Evolutionary conservation across 1,284 basidiomycete genomes (phyloP).

Genomic region (Mycosarcoma maydis): DNA sequence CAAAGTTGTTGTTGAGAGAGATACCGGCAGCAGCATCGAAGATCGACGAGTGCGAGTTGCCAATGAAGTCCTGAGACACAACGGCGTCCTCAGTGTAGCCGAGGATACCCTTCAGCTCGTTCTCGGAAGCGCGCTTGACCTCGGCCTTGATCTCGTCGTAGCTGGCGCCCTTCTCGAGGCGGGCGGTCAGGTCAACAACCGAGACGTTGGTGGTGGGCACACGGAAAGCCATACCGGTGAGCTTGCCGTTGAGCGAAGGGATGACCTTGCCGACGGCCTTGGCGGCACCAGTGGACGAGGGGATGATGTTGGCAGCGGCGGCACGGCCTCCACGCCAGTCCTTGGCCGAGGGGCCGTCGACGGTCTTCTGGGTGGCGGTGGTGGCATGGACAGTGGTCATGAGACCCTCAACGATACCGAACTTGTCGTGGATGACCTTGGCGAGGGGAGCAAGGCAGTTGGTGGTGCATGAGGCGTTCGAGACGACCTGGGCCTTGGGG

Average conservation of each 20-base stretch:
- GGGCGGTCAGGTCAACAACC: slow-evolving; percentile 96
- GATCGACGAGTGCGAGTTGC: slow-evolving; percentile 76
- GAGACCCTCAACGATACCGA: slow-evolving; percentile 72
- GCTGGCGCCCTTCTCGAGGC: slow-evolving; percentile 80
- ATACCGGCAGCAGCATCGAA: slow-evolving; percentile 91
- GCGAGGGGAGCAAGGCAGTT: slow-evolving; percentile 95
- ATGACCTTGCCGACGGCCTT: slow-evolving; percentile 99
- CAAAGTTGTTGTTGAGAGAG: slow-evolving; percentile 88
- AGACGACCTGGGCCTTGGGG: slow-evolving; percentile 87
- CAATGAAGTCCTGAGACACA: slow-evolving; percentile 74
- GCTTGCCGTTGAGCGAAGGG: slow-evolving; percentile 94
- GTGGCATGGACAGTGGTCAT: slow-evolving; percentile 96
- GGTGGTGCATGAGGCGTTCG: slow-evolving; percentile 99
- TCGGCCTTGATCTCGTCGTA: slow-evolving; percentile 93
- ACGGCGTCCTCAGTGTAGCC: slow-evolving; percentile 94
- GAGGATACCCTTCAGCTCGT: slow-evolving; percentile 79
- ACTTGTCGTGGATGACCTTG: slow-evolving; percentile 94
- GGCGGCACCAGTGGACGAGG: slow-evolving; percentile 97
- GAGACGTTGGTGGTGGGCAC: slow-evolving; percentile 96
- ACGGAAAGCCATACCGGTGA: slow-evolving; percentile 94
- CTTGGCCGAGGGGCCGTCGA: slow-evolving; percentile 76
- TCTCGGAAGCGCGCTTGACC: slow-evolving; percentile 83
- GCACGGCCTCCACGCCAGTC: slow-evolving; percentile 87
- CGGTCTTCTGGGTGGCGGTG: slow-evolving; percentile 96
- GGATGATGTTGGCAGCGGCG: slow-evolving; percentile 98